Evolutionary conservation across 257 asterid genomes (phyloP).

Genomic region (Misopates orontium): DNA sequence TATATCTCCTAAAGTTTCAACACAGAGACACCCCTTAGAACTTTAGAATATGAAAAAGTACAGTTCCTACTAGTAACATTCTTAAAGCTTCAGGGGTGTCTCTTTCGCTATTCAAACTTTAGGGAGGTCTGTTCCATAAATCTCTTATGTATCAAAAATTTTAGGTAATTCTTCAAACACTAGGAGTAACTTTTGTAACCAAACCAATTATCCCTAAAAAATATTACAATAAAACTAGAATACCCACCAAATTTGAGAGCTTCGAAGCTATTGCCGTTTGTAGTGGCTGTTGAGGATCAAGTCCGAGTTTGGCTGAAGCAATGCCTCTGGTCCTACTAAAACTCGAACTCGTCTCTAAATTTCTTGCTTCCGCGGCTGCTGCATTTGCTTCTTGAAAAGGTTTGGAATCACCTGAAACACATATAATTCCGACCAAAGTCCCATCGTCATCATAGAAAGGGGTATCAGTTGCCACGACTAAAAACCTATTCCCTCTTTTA

Average conservation of each 20-base stretch:
- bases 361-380: slow-evolving; percentile 29
- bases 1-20: too few species aligned
- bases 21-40: too few species aligned
- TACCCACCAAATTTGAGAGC: slow-evolving; percentile 76
- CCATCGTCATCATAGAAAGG: slow-evolving; percentile 87
- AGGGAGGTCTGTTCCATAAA: too few species aligned
- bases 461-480: slow-evolving; percentile 59
- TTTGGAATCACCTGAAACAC: slow-evolving; percentile 62
- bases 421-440: slow-evolving; percentile 61
- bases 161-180: too few species aligned
- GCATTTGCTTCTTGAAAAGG: slow-evolving; percentile 58
- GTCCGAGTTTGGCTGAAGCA: slow-evolving; percentile 63
- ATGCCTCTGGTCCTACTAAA: slow-evolving; percentile 44
- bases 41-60: too few species aligned
- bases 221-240: neutral
- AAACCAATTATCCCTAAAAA: too few species aligned
- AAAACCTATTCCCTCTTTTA: slow-evolving; percentile 61
- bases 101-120: too few species aligned
- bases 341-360: slow-evolving; percentile 35
- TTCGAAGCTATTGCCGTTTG: slow-evolving; percentile 85
- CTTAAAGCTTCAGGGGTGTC: too few species aligned
- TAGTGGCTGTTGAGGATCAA: slow-evolving; percentile 80
- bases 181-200: too few species aligned
- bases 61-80: too few species aligned
- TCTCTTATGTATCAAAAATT: too few species aligned